Evolutionary conservation across 257 asterid species (phyloP).

Genomic region (Oldenlandia corymbosa): DNA sequence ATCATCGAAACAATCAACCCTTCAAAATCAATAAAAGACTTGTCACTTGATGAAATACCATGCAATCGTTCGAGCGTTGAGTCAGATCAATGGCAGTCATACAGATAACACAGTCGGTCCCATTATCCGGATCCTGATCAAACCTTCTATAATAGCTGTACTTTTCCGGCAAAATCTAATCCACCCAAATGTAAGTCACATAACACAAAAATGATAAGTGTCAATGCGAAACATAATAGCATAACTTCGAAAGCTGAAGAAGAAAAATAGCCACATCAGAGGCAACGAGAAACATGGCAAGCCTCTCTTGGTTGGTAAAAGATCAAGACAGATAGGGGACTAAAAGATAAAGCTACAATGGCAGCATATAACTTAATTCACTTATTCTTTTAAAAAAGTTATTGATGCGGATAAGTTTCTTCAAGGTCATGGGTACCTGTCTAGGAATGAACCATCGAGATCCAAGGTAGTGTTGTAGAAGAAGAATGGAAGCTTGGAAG

Average conservation of each 20-base stretch:
- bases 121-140: slow-evolving; percentile 51
- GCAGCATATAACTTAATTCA: background rate
- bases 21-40: background rate
- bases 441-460: slow-evolving; percentile 94
- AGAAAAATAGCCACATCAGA: background rate
- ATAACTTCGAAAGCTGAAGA: background rate
- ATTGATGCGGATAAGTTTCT: background rate
- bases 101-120: slow-evolving; percentile 88
- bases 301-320: background rate
- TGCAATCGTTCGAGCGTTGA: slow-evolving; percentile 73
- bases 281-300: background rate
- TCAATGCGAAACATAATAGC: background rate
- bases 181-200: background rate
- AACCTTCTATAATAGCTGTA: slow-evolving; percentile 77
- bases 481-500: slow-evolving; percentile 68
- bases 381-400: background rate
- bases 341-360: background rate
- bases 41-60: slow-evolving; percentile 42
- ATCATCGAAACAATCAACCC: background rate
- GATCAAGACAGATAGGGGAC: background rate
- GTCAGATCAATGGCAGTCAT: slow-evolving; percentile 74
- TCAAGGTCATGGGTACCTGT: slow-evolving; percentile 47
- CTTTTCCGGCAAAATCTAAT: slow-evolving; percentile 90
- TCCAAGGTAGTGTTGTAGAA: slow-evolving; percentile 88
- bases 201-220: slow-evolving; percentile 9